A percentile compares a stretch with the other conserved stretches of the same genome.
phyloP scores from a whole-genome alignment of 2,329 filamentous ascomycete genomes.

The Colletotrichum horii region DNA sequence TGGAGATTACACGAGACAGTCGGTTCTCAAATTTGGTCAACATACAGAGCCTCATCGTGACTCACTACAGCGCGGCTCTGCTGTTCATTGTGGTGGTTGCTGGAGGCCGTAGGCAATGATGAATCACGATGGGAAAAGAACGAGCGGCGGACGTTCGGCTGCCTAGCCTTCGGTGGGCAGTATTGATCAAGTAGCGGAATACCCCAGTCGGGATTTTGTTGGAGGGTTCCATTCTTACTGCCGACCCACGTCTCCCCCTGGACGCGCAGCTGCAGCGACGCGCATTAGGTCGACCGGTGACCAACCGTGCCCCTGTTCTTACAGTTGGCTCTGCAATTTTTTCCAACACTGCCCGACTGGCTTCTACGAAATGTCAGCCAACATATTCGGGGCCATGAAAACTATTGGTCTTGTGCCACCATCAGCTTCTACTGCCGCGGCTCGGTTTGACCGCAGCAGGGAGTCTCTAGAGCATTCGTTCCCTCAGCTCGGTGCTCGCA shows the following conservation, averaged over 20 bases:
- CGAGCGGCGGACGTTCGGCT: neutral
- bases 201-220: neutral
- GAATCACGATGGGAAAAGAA: neutral
- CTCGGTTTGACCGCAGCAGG: neutral
- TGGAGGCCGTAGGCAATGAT: neutral
- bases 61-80: neutral
- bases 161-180: neutral
- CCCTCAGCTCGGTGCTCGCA: neutral
- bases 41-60: neutral
- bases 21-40: neutral
- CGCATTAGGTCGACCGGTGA: neutral
- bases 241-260: neutral
- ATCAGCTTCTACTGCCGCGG: neutral
- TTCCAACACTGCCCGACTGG: neutral
- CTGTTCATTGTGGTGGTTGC: neutral
- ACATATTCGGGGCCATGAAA: neutral
- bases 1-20: neutral
- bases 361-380: neutral
- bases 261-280: neutral
- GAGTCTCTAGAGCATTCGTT: neutral
- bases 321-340: neutral
- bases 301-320: neutral
- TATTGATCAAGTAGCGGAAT: neutral
- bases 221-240: neutral
- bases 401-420: neutral